Percentiles rank a stretch among this genome's conserved stretches.
Evolutionary conservation across 2,329 filamentous ascomycete genomes (phyloP).

Genomic region (Diaporthe capsici): DNA sequence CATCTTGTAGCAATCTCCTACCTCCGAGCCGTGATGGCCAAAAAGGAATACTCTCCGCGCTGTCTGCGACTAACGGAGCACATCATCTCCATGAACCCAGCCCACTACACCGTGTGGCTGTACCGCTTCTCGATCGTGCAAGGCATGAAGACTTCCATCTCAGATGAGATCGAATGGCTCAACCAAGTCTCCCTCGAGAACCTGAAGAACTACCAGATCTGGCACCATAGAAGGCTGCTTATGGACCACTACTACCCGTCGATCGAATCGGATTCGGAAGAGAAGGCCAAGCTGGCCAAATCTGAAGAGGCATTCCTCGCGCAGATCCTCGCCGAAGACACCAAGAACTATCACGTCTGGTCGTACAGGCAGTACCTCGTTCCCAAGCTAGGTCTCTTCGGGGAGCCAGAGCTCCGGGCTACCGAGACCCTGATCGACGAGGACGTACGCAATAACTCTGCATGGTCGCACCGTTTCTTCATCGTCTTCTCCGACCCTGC

Average conservation of each 20-base stretch:
- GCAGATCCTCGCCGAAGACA: conserved; percentile 85
- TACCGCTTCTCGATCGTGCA: conserved; percentile 88
- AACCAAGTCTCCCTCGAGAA: conserved; percentile 86
- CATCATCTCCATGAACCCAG: conserved; percentile 93
- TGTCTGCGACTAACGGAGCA: conserved; percentile 87
- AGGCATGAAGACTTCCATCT: conserved; percentile 74
- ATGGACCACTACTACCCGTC: conserved; percentile 70
- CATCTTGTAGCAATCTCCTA: conserved; percentile 82
- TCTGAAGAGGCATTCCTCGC: conserved; percentile 83
- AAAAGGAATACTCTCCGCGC: conserved; percentile 84
- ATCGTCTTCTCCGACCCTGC: conserved; percentile 81
- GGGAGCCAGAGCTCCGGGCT: conserved; percentile 77
- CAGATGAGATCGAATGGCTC: conserved; percentile 86
- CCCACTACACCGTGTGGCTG: conserved; percentile 99
- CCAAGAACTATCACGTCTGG: conserved; percentile 99
- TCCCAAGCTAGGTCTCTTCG: conserved; percentile 75
- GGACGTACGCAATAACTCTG: conserved; percentile 95
- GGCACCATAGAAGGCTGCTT: conserved; percentile 80
- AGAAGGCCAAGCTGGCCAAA: conserved; percentile 69
- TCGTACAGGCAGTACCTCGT: conserved; percentile 86
- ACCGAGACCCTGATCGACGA: conserved; percentile 80
- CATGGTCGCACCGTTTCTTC: conserved; percentile 98
- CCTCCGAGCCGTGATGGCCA: conserved; percentile 92
- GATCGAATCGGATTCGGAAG: conserved; percentile 71
- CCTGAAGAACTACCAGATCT: conserved; percentile 99